phyloP scores from a whole-genome alignment of 495 filamentous ascomycete genomes.

The Apiosordaria backusii region DNA sequence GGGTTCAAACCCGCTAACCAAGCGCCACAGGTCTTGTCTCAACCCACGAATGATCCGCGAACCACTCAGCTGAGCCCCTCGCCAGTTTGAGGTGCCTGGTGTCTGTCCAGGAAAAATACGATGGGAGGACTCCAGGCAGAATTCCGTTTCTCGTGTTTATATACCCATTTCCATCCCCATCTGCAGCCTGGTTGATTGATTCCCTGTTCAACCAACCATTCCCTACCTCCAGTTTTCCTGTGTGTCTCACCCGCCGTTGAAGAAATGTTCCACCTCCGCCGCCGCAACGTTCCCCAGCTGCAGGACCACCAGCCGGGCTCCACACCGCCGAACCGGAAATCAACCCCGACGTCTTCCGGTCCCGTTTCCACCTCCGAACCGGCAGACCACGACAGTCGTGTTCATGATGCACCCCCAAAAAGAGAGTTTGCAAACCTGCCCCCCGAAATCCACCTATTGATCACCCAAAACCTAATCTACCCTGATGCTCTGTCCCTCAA shows the following conservation, averaged over 20 bases:
- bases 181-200: not conserved
- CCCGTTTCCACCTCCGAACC: not conserved
- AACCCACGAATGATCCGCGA: not conserved
- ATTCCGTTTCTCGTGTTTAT: not conserved
- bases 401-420: not conserved
- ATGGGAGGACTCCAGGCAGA: not conserved
- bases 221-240: not conserved
- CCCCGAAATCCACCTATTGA: constrained; percentile 59
- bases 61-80: not conserved
- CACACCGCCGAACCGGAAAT: not conserved
- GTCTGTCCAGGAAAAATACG: not conserved
- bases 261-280: constrained; percentile 5
- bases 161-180: not conserved
- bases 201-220: not conserved
- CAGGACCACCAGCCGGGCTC: not conserved
- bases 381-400: not conserved
- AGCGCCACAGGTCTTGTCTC: constrained; percentile 3
- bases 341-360: not conserved
- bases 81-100: not conserved
- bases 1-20: not conserved
- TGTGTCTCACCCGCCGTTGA: not conserved
- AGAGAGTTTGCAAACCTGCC: constrained; percentile 41
- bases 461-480: constrained; percentile 51
- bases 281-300: not conserved
- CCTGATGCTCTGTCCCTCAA: constrained; percentile 60